A percentile compares a stretch with the other conserved stretches of the same genome.
These are phyloP conservation scores for Geotrichum reessii DNA, from an alignment of 1,139 yeast genomes.

Conservation along the genomic window DNA sequence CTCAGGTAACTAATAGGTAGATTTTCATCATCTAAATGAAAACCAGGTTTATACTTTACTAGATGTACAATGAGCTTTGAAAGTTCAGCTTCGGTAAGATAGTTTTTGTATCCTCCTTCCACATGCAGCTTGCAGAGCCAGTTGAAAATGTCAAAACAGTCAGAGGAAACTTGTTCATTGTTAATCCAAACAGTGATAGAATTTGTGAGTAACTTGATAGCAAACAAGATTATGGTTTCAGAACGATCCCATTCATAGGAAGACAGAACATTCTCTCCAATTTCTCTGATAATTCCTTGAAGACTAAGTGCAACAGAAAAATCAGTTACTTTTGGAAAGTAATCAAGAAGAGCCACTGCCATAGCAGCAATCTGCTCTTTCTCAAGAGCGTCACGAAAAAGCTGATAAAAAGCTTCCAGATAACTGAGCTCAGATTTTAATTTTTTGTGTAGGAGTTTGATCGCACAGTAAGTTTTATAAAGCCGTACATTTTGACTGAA, in stretches of 20 bases:
- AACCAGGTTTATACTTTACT: slow-evolving; percentile 4
- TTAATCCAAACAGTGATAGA: slow-evolving; percentile 7
- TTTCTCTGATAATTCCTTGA: slow-evolving; percentile 3
- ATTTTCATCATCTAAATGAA: not conserved
- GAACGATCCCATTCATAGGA: slow-evolving; percentile 15
- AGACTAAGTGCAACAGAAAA: not conserved
- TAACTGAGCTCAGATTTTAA: not conserved
- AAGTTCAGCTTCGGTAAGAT: slow-evolving; percentile 2
- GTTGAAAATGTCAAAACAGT: slow-evolving; percentile 10
- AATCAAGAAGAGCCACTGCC: not conserved
- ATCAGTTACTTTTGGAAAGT: not conserved
- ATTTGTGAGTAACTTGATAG: slow-evolving; percentile 7
- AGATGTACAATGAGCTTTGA: slow-evolving; percentile 1
- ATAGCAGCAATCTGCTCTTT: slow-evolving; percentile 8
- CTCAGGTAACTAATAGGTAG: slow-evolving; percentile 8
- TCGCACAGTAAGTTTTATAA: not conserved
- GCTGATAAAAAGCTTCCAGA: slow-evolving; percentile 4
- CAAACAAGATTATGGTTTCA: slow-evolving; percentile 9
- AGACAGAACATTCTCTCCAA: slow-evolving; percentile 7
- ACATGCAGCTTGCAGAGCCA: slow-evolving; percentile 13
- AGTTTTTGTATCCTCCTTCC: slow-evolving; percentile 13
- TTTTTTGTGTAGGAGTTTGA: slow-evolving; percentile 3
- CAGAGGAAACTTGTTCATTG: not conserved
- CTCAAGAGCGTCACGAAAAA: slow-evolving; percentile 1
- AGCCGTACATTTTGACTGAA: not conserved